Base-by-base conservation (phyloP, 2,329 filamentous ascomycete genomes). In the Sclerotinia trifoliorum region DNA sequence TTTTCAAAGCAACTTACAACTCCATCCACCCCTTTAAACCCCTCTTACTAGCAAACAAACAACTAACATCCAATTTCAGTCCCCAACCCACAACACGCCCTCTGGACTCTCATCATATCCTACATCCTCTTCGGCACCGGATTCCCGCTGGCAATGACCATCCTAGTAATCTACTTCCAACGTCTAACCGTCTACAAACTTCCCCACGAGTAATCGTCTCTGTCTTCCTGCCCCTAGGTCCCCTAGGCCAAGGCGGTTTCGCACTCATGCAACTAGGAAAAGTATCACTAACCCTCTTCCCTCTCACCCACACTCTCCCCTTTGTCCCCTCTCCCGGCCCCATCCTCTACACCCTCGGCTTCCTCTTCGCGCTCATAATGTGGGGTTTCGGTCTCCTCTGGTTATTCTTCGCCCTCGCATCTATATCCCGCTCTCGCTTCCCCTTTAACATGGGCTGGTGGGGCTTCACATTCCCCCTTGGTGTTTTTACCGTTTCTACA, bases 111-210 rank as follows among this genome's bases (percentile, higher is more conserved):
- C 29, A 79, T 90, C n/a, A 81, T 81, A 21, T 88, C 83, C 3
- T 92, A 91, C 75, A 80, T 91, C 21, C 84, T 92, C 71, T 91
- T 87, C 88, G 89, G 89, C 0, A 85, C 87, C 68, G 86, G 88
- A 5, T 82, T 83, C 2, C 85, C 84, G 0, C 78, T 92, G 63
- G 85, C 88, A 1, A 83, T 88, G 77, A 82, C 84, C 54, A 83
- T 90, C 26, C 79, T 91, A 35, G 86, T 86, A 15, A 83, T 92
- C 49, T 92, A 92, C 78, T 90, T 90, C 74, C 86, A 89, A 69
- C 86, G 89, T 15, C 81, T 92, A 13, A 87, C 86, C 5, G 77
- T 91, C 3, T 85, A 91, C 77, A 86, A 87, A 51, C 81, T 91
- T 19, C 89, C 89, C 0, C 84, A 61, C 89, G 90, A 74, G 85